A percentile compares a stretch with the other conserved stretches of the same genome.
These are phyloP conservation scores for Lentinula novae-zelandiae DNA, from an alignment of 1,284 basidiomycete genomes.

Conservation along the genomic window DNA sequence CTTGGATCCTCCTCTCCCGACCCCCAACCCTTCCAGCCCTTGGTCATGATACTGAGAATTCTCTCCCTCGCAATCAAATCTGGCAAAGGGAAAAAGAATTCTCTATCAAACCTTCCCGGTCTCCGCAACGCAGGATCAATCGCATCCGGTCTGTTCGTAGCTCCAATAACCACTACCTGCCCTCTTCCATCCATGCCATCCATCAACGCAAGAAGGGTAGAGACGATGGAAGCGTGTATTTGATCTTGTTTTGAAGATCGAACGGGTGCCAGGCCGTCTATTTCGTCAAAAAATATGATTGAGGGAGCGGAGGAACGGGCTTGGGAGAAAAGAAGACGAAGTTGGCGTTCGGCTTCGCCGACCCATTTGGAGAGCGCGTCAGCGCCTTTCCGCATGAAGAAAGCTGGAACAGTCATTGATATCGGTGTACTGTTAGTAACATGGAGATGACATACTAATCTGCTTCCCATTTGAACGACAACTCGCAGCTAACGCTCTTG, in stretches of 20 bases:
- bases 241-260: slow-evolving; percentile 98
- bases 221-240: slow-evolving; percentile 97
- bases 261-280: slow-evolving; percentile 97
- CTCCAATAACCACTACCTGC: slow-evolving; percentile 97
- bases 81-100: slow-evolving; percentile 97
- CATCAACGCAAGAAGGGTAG: slow-evolving; percentile 95
- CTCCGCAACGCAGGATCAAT: slow-evolving; percentile 94
- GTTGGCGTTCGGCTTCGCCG: slow-evolving; percentile 96
- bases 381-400: slow-evolving; percentile 99
- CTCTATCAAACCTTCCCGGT: slow-evolving; percentile 95
- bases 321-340: slow-evolving; percentile 95
- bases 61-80: slow-evolving; percentile 80
- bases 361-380: slow-evolving; percentile 99
- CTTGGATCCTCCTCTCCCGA: slow-evolving; percentile 33
- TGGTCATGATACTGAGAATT: slow-evolving; percentile 92
- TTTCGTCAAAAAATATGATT: slow-evolving; percentile 98
- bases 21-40: slow-evolving; percentile 86
- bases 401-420: slow-evolving; percentile 49
- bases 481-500: slow-evolving; percentile 91
- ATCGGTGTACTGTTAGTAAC: not conserved
- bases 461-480: slow-evolving; percentile 87
- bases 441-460: slow-evolving; percentile 58
- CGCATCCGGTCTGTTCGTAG: slow-evolving; percentile 96
- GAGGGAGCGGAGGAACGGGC: slow-evolving; percentile 90
- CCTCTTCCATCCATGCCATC: slow-evolving; percentile 99